Evolutionary conservation across 306 rosid species (phyloP).

Genomic region (Vigna reflexopilosa): DNA sequence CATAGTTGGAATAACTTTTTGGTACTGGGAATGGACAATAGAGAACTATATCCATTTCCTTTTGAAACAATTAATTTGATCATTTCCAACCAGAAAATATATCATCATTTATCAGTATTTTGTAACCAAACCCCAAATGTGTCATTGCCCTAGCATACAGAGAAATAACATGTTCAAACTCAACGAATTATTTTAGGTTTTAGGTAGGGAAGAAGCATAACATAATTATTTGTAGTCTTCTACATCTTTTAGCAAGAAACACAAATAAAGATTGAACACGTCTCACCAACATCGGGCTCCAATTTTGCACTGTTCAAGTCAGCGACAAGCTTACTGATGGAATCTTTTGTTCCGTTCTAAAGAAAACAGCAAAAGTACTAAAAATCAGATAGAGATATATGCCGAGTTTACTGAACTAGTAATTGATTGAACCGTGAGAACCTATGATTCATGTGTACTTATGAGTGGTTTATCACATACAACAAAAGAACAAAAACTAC

Average conservation of each 20-base stretch:
- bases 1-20: neutral
- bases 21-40: constrained; percentile 12
- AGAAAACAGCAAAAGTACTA: constrained; percentile 18
- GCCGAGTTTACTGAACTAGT: neutral
- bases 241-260: constrained; percentile 18
- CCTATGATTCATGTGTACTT: constrained; percentile 21
- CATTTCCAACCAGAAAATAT: constrained; percentile 21
- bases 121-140: neutral
- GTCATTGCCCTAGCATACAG: neutral
- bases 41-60: constrained; percentile 25
- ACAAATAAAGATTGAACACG: constrained; percentile 27
- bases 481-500: constrained; percentile 32
- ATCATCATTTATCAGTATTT: constrained; percentile 9
- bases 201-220: constrained; percentile 24
- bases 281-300: constrained; percentile 98
- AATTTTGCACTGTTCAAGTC: constrained; percentile 85
- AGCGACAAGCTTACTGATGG: constrained; percentile 86
- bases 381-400: constrained; percentile 11
- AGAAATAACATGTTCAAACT: neutral
- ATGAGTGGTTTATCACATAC: neutral
- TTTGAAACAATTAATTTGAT: constrained; percentile 24
- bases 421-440: constrained; percentile 26
- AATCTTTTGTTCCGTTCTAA: constrained; percentile 94
- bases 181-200: constrained; percentile 21
- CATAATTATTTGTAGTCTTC: constrained; percentile 10